Percentiles rank a stretch among this genome's conserved stretches.
Evolutionary conservation across 2,329 filamentous ascomycete species (phyloP).

Genomic region (Helminthosporium solani): DNA sequence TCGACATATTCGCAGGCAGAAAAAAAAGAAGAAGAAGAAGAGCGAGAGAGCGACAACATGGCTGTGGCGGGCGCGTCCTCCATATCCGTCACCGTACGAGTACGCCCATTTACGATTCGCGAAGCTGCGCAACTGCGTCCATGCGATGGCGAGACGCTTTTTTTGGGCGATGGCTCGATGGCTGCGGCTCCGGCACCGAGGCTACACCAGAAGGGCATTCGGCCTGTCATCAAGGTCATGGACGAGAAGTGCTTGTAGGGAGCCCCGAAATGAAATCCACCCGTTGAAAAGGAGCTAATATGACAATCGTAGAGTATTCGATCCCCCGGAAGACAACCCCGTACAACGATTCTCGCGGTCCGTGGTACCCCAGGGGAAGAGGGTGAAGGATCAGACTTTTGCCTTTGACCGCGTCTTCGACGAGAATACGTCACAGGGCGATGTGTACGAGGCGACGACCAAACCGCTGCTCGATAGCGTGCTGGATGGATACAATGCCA

Average conservation of each 20-base stretch:
- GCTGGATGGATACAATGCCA: conserved; percentile 96
- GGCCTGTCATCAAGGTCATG: conserved; percentile 91
- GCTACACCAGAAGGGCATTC: conserved; percentile 79
- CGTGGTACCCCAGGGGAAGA: conserved; percentile 76
- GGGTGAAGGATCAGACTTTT: conserved; percentile 96
- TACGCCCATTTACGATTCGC: conserved; percentile 73
- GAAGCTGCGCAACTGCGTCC: conserved; percentile 88
- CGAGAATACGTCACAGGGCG: conserved; percentile 85
- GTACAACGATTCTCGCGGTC: conserved; percentile 84
- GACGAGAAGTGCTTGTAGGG: conserved; percentile 93
- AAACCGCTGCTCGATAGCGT: conserved; percentile 89
- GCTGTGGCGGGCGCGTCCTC: conserved; percentile 50
- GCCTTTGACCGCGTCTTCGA: conserved; percentile 97
- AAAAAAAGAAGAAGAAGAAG: no score
- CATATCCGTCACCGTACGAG: conserved; percentile 58
- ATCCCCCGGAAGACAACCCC: conserved; percentile 92
- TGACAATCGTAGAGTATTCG: conserved; percentile 71
- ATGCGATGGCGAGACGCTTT: conserved; percentile 81
- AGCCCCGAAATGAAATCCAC: not conserved
- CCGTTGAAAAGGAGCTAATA: conserved; percentile 19
- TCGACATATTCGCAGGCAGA: no score
- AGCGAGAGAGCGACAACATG: conserved; percentile 26
- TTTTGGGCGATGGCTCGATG: conserved; percentile 94
- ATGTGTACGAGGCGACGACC: conserved; percentile 94
- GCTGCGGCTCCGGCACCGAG: conserved; percentile 85